Conservation (phyloP, 1,139 yeast species). For the Candida freyschussii region DNA sequence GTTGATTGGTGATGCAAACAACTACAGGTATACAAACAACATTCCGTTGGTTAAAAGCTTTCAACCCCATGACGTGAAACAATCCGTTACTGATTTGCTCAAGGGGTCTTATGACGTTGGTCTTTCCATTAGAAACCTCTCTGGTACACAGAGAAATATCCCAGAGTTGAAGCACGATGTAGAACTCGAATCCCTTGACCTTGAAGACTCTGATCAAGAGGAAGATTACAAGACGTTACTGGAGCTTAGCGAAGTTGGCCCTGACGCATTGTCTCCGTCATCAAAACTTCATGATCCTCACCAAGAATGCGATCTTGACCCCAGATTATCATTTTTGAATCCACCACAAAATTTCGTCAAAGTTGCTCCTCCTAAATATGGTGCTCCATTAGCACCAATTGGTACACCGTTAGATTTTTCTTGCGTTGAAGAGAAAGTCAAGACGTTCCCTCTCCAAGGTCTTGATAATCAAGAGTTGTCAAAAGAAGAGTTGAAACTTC, state of each 20-base stretch:
- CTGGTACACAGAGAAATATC: conserved; percentile 2
- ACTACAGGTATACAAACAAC: no score
- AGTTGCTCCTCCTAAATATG: conserved; percentile 18
- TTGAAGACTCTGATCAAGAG: not conserved
- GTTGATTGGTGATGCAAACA: no score
- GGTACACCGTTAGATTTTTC: conserved; percentile 22
- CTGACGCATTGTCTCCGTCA: no score
- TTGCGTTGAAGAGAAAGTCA: conserved; percentile 6
- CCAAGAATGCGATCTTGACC: no score
- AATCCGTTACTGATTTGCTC: conserved; percentile 6
- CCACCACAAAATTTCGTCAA: conserved; percentile 16
- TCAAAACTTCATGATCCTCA: no score
- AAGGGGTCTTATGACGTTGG: conserved; percentile 3
- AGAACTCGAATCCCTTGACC: conserved; percentile 4
- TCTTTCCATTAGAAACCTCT: not conserved
- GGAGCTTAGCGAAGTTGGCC: not conserved
- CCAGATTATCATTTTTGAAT: conserved; percentile 15
- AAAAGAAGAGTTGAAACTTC: conserved; percentile 19
- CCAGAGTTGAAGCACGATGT: conserved; percentile 1
- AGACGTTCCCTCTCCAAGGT: conserved; percentile 14
- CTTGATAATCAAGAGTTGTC: conserved; percentile 5
- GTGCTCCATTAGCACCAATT: conserved; percentile 17
- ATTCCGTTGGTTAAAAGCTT: conserved; percentile 5
- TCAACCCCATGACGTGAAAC: conserved; percentile 5
- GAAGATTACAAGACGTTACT: not conserved